Evolutionary conservation across 1,284 basidiomycete species (phyloP), one percentile per base, ranked within the genome.

Genomic region (Pisolithus thermaeus): DNA sequence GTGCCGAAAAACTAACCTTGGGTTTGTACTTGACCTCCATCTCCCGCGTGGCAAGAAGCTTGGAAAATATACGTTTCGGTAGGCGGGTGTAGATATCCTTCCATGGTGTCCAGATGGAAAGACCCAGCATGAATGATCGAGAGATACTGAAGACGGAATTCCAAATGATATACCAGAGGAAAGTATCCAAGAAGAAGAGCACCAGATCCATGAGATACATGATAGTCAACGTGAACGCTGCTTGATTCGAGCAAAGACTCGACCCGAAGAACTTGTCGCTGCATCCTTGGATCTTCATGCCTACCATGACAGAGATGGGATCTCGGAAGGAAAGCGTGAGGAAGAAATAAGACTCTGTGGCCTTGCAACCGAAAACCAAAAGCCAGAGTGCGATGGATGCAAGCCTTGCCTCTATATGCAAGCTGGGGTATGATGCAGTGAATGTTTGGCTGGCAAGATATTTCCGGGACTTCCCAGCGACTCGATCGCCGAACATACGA

Each of bases 1-100:
- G 38, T 30, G 23, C 30, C 20, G 47, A 36, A 3, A 28, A 22
- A 63, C 74, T 8, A 53, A 89, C 90, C 84, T 97, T 97, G 40
- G 94, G 94, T 73, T 97, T 97, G 73, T 97, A 97, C 73, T 92
- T 94, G 57, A 93, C 83, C 68, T 95, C 92, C 91, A 97, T 95
- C 58, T 97, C 92, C 49, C 77, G 72, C 0, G 92, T 95, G 4
- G 94, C 90, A 52, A 97, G 76, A 30, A 97, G 70, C 77, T 97
- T 97, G 50, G 94, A 83, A 64, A 94, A 97, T 54, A 97, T 94
- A 52, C 94, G 80, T 76, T 97, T 97, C 37, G 95, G 95, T 54
- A 97, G 71, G 46, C 94, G 79, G 14, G 89, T 90, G 71, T 87
- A 97, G 64, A 97, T 94, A 62, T 96, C 93, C 70, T 85, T 87